Base-by-base conservation (phyloP, 2,329 filamentous ascomycete species). In the Cladosporium sp. region DNA sequence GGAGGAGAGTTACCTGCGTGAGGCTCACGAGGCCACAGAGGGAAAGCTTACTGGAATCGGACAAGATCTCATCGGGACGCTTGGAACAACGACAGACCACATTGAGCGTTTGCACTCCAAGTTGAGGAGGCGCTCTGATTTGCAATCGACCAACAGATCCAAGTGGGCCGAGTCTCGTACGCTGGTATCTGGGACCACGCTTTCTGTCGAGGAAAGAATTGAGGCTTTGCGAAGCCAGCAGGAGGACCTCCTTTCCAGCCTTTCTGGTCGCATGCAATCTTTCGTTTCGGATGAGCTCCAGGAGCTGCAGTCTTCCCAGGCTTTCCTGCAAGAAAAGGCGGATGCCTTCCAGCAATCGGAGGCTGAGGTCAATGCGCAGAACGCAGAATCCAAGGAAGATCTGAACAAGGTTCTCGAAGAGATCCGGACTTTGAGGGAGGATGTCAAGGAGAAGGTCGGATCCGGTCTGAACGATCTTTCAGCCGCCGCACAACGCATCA, bases 401-500 rank as follows among this genome's bases (percentile, higher is more conserved):
- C 90, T 96, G 88, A 91, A 96, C 61, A 76, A 81, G n/a, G 85
- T 96, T 1, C 77, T 99, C 7, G 88, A 93, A 61, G 92, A 95
- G 65, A 96, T 97, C 66, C 91, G 91, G 65, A 83, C 81, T n/a
- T 77, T 97, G 19, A 83, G 92, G 18, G 88, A 96, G 66, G 85
- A 88, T 47, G 89, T 97, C 45, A 96, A 96, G 73, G 76, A 80
- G 43, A 86, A 86, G 55, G 88, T 97, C 42, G 88, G 89, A 2
- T 84, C 90, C 63, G 92, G 91, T 7, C 75, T 97, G 38, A 85
- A 89, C 61, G 84, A 89, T 20, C 82, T 97, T 18, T 90, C 90
- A 2, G 80, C 80, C 9, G 89, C 91, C 8, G 90, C 92, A 1
- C 89, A 92, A 69, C 84, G 86, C 50, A 96, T 97, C 56, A 89